Percentiles rank a stretch among this genome's conserved stretches.
phyloP scores from a whole-genome alignment of 2,329 filamentous ascomycete genomes.

The Phialophora verrucosa region DNA sequence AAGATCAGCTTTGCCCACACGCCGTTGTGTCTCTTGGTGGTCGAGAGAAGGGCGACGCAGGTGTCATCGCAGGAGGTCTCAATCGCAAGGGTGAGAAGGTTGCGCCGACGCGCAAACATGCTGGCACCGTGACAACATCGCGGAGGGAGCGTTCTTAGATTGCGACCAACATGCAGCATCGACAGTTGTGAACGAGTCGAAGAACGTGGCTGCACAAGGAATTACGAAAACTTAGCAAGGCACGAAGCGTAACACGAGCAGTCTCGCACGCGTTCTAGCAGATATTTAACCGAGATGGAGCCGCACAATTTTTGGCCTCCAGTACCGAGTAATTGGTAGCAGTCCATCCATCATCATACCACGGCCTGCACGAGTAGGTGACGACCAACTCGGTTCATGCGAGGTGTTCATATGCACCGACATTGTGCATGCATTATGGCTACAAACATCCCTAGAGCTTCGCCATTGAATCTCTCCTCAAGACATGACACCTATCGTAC shows the following conservation, averaged over 20 bases:
- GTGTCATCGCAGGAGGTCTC: constrained; percentile 78
- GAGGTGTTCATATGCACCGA: neutral
- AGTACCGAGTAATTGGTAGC: too few relatives aligned
- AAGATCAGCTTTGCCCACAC: constrained; percentile 68
- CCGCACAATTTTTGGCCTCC: neutral
- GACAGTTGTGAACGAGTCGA: neutral
- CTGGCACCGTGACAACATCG: constrained; percentile 9
- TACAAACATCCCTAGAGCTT: neutral
- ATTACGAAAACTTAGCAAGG: too few relatives aligned
- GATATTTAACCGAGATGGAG: neutral
- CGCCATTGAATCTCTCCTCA: neutral
- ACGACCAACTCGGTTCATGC: too few relatives aligned
- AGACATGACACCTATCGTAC: neutral
- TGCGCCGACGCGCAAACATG: constrained; percentile 20
- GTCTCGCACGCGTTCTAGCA: too few relatives aligned
- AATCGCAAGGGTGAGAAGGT: constrained; percentile 53
- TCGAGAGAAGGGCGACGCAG: constrained; percentile 80
- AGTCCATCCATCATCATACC: too few relatives aligned
- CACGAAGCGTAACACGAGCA: too few relatives aligned
- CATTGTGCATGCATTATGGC: neutral
- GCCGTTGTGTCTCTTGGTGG: constrained; percentile 42
- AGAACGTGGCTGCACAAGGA: neutral
- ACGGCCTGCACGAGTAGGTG: too few relatives aligned
- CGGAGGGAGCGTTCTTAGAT: neutral
- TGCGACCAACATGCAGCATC: constrained; percentile 12